These are phyloP conservation scores for Exophiala phaeomuriformis DNA, from an alignment of 2,329 filamentous ascomycete species.

Conservation along the genomic window DNA sequence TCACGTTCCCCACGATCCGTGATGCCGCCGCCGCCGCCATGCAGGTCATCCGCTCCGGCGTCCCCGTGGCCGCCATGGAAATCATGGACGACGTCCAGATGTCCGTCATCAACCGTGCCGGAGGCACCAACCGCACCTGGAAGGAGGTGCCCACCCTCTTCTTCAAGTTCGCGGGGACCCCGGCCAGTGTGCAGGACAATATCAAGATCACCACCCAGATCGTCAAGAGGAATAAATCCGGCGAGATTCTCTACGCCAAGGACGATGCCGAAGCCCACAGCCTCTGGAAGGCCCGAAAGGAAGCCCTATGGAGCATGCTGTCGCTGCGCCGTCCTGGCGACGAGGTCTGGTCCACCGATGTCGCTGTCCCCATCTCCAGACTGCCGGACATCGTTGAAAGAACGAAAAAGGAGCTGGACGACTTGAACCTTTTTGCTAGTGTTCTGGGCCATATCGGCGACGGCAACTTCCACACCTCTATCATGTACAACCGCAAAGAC, in stretches of 20 bases:
- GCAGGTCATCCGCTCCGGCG: slow-evolving; percentile 65
- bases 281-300: slow-evolving; percentile 77
- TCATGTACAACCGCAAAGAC: slow-evolving; percentile 71
- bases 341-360: slow-evolving; percentile 77
- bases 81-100: slow-evolving; percentile 87
- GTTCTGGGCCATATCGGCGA: slow-evolving; percentile 87
- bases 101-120: slow-evolving; percentile 69
- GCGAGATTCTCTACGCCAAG: slow-evolving; percentile 67
- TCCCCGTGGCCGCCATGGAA: slow-evolving; percentile 71
- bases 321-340: slow-evolving; percentile 54
- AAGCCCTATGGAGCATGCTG: slow-evolving; percentile 75
- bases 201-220: slow-evolving; percentile 59
- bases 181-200: slow-evolving; percentile 66
- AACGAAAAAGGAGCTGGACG: slow-evolving; percentile 82
- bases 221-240: slow-evolving; percentile 56
- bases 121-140: slow-evolving; percentile 58
- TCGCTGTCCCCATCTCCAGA: slow-evolving; percentile 69
- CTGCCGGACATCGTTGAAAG: slow-evolving; percentile 53
- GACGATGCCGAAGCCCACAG: slow-evolving; percentile 63
- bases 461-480: slow-evolving; percentile 89
- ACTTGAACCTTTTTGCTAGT: slow-evolving; percentile 76
- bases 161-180: slow-evolving; percentile 70
- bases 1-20: slow-evolving; percentile 68
- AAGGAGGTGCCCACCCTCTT: slow-evolving; percentile 68
- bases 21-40: slow-evolving; percentile 68